These are phyloP conservation scores for Saturnispora saitoi DNA, from an alignment of 805 yeast species.

Conservation along the genomic window DNA sequence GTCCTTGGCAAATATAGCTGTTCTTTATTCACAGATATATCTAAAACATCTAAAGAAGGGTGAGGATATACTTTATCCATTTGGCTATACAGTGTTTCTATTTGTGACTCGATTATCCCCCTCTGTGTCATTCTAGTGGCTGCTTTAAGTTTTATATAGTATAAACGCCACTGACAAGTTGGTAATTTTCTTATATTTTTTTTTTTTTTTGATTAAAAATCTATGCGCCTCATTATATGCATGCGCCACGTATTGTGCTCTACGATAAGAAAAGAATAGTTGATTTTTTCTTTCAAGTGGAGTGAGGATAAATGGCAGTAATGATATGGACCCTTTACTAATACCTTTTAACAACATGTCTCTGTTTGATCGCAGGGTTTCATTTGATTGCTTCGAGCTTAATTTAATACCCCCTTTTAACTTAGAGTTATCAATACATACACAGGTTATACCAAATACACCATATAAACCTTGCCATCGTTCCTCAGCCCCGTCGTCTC, in stretches of 20 bases:
- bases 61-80: slow-evolving; percentile 1
- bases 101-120: slow-evolving; percentile 1
- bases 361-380: slow-evolving; percentile 4
- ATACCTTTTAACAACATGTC: slow-evolving; percentile 1
- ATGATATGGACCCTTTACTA: slow-evolving; percentile 1
- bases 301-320: not conserved
- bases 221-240: too few relatives aligned
- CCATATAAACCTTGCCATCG: slow-evolving; percentile 5
- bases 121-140: not conserved
- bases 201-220: too few relatives aligned
- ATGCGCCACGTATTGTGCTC: not conserved
- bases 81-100: not conserved
- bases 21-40: not conserved
- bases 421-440: not conserved
- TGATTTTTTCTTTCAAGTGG: not conserved
- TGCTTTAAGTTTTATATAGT: not conserved
- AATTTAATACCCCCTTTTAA: slow-evolving; percentile 1
- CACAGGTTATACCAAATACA: slow-evolving; percentile 5
- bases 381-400: slow-evolving; percentile 9
- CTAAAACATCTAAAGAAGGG: not conserved
- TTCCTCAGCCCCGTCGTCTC: not conserved
- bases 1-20: not conserved
- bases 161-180: not conserved
- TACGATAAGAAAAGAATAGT: not conserved
- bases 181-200: not conserved